Base-by-base conservation (phyloP, 768 basidiomycete genomes). In the Dendrothele bispora region DNA sequence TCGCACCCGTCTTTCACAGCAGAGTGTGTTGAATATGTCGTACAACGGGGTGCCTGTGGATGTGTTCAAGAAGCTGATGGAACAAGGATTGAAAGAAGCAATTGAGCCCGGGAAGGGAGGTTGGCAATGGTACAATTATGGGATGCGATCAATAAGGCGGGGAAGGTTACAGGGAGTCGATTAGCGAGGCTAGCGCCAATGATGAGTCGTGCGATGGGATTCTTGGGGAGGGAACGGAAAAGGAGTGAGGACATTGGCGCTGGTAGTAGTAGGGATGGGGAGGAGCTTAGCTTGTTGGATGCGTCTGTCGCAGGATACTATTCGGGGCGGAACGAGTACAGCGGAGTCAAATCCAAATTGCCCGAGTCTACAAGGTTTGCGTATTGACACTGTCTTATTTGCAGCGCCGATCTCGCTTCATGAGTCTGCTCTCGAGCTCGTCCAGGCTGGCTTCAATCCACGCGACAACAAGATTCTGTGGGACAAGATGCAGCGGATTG, bases 361-460 rank as follows among this genome's bases (percentile, higher is more conserved):
- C 12, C n/a, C n/a, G n/a, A n/a, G n/a, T n/a, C n/a, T n/a, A n/a
- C n/a, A n/a, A n/a, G n/a, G n/a, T n/a, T n/a, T n/a, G n/a, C n/a
- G n/a, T 25, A 28, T 46, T 14, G 20, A 14, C 12, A 11, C 21
- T 46, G 14, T 20, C 24, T 37, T 17, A n/a, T 35, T 26, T 25
- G n/a, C 38, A 78, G 73, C 56, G 2, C 75, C 80, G 4, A 37
- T 59, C 5, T 39, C 61, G 0, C 38, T 77, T 7, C 61, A 73
- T 27, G 86, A 86, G 58, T 50, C 52, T 1, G 69, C 75, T 0
- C n/a, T 86, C 8, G 82, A 84, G 43, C 59, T 88, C 1, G 53
- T 91, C 1, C 81, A 85, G 47, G 74, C 85, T 1, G 88, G 86
- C 0, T 91, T 90, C 47, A 63, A 72, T 26, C 88, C 87, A 0